Evolutionary conservation across 192 early-diverging fungal genomes (phyloP).

Genomic region (Coemansia sp.): DNA sequence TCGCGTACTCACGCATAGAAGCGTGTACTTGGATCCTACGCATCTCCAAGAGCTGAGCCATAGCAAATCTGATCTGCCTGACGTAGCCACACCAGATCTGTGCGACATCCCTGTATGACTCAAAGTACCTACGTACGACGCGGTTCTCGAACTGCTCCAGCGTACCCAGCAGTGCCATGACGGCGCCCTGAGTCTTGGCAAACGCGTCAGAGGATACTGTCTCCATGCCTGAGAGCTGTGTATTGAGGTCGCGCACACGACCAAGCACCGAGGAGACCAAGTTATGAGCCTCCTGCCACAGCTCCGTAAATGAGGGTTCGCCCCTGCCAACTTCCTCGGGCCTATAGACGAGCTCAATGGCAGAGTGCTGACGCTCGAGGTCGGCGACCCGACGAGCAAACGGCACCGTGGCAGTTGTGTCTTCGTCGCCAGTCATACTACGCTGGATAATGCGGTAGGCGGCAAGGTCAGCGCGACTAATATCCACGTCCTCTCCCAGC

Average conservation of each 20-base stretch:
- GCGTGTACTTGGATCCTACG: conserved; percentile 2
- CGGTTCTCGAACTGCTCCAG: conserved; percentile 45
- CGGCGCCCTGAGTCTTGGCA: not conserved
- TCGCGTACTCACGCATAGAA: conserved; percentile 12
- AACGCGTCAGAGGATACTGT: not conserved
- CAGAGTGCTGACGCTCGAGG: conserved; percentile 33
- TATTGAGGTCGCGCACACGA: conserved; percentile 18
- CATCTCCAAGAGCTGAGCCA: conserved; percentile 31
- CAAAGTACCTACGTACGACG: conserved; percentile 36
- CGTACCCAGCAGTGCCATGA: conserved; percentile 25
- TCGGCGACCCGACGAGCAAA: conserved; percentile 2
- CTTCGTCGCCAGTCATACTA: conserved; percentile 63
- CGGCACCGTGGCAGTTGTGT: conserved; percentile 22
- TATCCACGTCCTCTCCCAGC: conserved; percentile 60
- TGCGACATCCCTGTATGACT: conserved; percentile 42
- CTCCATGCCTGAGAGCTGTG: not conserved
- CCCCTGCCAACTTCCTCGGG: not conserved
- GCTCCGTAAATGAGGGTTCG: conserved; percentile 36
- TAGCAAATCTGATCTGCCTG: conserved; percentile 19
- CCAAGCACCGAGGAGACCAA: conserved; percentile 21
- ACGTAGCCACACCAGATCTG: conserved; percentile 46
- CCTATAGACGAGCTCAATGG: conserved; percentile 50
- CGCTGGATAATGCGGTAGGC: conserved; percentile 62
- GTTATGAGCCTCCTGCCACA: conserved; percentile 50
- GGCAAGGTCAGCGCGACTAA: conserved; percentile 60